Conservation (phyloP, 164 flowering plant species). For the Berberis thunbergii region DNA sequence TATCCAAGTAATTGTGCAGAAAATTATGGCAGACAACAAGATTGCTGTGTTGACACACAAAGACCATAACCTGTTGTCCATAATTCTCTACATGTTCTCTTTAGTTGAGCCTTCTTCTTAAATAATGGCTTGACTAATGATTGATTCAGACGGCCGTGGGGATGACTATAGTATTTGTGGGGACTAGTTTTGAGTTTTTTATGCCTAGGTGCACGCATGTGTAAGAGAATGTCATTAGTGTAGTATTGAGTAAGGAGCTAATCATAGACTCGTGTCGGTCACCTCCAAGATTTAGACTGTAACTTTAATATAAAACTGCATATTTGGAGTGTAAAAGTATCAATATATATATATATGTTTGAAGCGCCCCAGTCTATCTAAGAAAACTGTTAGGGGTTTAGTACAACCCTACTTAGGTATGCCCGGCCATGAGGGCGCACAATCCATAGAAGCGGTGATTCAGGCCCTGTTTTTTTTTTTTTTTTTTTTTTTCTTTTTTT, state of each 20-base stretch:
- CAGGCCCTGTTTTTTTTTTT: no score
- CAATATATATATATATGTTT: no score
- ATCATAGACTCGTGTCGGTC: not conserved
- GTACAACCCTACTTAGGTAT: no score
- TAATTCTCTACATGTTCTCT: not conserved
- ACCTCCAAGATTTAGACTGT: no score
- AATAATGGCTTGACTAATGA: constrained; percentile 4
- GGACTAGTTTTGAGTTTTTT: not conserved
- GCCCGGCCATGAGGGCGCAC: no score
- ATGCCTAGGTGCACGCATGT: not conserved
- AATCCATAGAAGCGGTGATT: no score
- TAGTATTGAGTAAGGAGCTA: not conserved
- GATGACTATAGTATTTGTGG: not conserved
- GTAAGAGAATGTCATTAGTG: not conserved
- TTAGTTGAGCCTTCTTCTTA: not conserved
- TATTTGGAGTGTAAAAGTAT: no score
- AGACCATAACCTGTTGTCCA: constrained; percentile 29
- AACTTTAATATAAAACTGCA: no score
- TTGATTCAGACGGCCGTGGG: not conserved
- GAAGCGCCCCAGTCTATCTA: no score
- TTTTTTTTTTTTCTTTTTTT: no score
- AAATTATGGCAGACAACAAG: constrained; percentile 16
- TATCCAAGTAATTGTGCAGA: constrained; percentile 20
- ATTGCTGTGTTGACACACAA: constrained; percentile 12
- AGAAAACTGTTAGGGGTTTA: no score